Conservation (phyloP, 176 grass and related monocot genomes). For the Eragrostis curvula region DNA sequence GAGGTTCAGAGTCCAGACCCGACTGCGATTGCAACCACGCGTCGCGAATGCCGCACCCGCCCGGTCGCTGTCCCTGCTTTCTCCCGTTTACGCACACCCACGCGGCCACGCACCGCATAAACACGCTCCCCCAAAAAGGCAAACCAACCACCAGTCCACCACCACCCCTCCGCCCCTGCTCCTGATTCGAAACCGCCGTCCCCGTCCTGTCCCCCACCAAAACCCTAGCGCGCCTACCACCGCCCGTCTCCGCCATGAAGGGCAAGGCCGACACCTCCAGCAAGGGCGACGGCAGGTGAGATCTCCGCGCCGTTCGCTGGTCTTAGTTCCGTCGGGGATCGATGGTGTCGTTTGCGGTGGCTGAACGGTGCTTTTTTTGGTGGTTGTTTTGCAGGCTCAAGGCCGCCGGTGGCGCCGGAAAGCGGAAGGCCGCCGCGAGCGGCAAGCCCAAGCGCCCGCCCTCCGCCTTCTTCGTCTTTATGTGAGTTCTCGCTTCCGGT, state of each 20-base stretch:
- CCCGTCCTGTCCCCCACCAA: constrained; percentile 30
- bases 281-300: constrained; percentile 64
- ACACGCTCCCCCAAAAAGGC: constrained; percentile 38
- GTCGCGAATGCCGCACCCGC: constrained; percentile 22
- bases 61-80: constrained; percentile 27
- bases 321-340: background rate
- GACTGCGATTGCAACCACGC: constrained; percentile 17
- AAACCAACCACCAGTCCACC: constrained; percentile 36
- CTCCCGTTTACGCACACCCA: constrained; percentile 40
- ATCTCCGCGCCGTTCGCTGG: background rate
- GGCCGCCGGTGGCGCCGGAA: constrained; percentile 39
- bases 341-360: background rate
- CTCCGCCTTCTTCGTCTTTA: constrained; percentile 91
- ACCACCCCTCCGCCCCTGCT: constrained; percentile 24
- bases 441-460: constrained; percentile 91
- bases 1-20: background rate
- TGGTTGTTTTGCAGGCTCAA: constrained; percentile 41
- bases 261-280: constrained; percentile 55
- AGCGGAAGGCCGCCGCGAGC: constrained; percentile 56
- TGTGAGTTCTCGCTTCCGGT: constrained; percentile 44
- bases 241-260: constrained; percentile 52
- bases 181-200: constrained; percentile 18
- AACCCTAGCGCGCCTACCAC: constrained; percentile 63
- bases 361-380: constrained; percentile 4
- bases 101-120: constrained; percentile 38